Percentiles rank a stretch among this genome's conserved stretches.
These are phyloP conservation scores for Penicillium chermesinum DNA, from an alignment of 495 filamentous ascomycete species.

Conservation along the genomic window DNA sequence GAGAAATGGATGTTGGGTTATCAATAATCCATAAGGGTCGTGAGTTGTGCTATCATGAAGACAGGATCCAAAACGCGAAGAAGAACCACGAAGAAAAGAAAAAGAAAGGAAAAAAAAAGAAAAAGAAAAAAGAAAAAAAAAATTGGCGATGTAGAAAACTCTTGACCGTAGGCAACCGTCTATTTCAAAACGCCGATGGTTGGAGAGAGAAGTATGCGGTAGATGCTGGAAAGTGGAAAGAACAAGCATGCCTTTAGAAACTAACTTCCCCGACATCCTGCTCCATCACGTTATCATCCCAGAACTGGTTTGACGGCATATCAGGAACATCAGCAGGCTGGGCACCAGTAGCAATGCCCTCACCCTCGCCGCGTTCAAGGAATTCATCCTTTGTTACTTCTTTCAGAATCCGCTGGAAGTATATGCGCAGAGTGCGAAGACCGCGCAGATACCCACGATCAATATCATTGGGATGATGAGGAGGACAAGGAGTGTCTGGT, in stretches of 20 bases:
- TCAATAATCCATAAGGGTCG: slow-evolving; percentile 29
- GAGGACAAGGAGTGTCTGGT: slow-evolving; percentile 68
- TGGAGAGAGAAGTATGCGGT: slow-evolving; percentile 4
- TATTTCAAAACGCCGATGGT: slow-evolving; percentile 17
- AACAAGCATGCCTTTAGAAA: slow-evolving; percentile 23
- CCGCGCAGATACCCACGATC: slow-evolving; percentile 89
- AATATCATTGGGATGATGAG: slow-evolving; percentile 69
- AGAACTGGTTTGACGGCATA: slow-evolving; percentile 30
- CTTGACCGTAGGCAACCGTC: slow-evolving; percentile 6
- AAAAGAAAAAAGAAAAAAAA: background rate
- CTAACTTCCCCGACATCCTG: slow-evolving; percentile 44
- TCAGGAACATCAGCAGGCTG: slow-evolving; percentile 24
- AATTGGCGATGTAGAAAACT: slow-evolving; percentile 3
- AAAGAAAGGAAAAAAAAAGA: slow-evolving; percentile 1
- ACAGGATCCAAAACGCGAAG: too few species aligned
- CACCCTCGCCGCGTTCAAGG: slow-evolving; percentile 45
- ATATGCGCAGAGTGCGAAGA: slow-evolving; percentile 69
- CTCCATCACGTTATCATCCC: slow-evolving; percentile 42
- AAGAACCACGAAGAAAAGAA: slow-evolving; percentile 7
- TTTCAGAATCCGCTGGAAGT: slow-evolving; percentile 82
- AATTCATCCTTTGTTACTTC: slow-evolving; percentile 61
- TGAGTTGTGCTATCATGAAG: slow-evolving; percentile 14
- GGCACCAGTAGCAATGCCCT: slow-evolving; percentile 35
- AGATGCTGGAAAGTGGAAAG: slow-evolving; percentile 3
- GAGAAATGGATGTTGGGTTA: slow-evolving; percentile 36